Conservation (phyloP, 176 grass and related monocot genomes). For the Melocanna baccifera region DNA sequence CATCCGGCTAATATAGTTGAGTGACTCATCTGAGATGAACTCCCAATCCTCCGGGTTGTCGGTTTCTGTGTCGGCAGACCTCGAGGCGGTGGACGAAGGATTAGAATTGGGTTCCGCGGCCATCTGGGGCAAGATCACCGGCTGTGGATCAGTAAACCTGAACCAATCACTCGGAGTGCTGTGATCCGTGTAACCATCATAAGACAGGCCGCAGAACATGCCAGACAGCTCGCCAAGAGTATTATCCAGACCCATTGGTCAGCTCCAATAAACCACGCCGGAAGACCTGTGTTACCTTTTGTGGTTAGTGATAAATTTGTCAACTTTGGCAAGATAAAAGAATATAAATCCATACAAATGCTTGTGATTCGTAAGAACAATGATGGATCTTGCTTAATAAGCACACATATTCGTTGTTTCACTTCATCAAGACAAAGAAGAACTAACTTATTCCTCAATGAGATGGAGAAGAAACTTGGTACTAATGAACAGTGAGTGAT, state of each 20-base stretch:
- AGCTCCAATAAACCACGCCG: not conserved
- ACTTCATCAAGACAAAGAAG: not conserved
- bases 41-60: slow-evolving; percentile 85
- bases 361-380: not conserved
- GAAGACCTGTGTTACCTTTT: slow-evolving; percentile 20
- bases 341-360: not conserved
- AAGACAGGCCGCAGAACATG: slow-evolving; percentile 50
- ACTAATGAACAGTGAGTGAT: not conserved
- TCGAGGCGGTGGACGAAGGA: slow-evolving; percentile 1
- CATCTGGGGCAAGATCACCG: slow-evolving; percentile 20
- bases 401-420: not conserved
- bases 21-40: slow-evolving; percentile 85
- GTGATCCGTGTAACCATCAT: slow-evolving; percentile 39
- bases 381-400: not conserved
- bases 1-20: slow-evolving; percentile 89
- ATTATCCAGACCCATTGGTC: slow-evolving; percentile 52
- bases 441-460: not conserved
- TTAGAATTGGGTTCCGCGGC: not conserved
- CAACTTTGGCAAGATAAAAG: not conserved
- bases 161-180: slow-evolving; percentile 39
- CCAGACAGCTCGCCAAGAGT: slow-evolving; percentile 47
- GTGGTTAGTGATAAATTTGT: slow-evolving; percentile 19
- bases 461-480: not conserved
- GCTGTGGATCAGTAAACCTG: slow-evolving; percentile 28
- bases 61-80: slow-evolving; percentile 23